A percentile compares a stretch with the other conserved stretches of the same genome.
Conservation (phyloP, 495 filamentous ascomycete genomes). For the Penicillium canescens region DNA sequence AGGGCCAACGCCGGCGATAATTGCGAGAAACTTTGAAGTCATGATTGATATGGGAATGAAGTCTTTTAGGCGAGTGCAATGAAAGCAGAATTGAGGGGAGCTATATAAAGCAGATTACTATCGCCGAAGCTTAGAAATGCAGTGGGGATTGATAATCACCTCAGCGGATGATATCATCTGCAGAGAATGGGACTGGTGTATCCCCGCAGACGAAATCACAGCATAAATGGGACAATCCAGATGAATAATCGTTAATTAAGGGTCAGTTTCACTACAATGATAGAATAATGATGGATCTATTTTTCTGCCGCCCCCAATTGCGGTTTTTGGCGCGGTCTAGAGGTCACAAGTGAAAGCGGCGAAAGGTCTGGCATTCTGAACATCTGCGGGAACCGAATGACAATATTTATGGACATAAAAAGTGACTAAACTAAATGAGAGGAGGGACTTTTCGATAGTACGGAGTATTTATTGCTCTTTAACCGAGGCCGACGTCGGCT, state of each 20-base stretch:
- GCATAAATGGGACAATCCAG: background rate
- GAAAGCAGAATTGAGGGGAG: background rate
- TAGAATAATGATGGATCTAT: too few species aligned
- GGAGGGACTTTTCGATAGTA: too few species aligned
- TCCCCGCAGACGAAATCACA: background rate
- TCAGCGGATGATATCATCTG: conserved; percentile 28
- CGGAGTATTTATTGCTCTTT: too few species aligned
- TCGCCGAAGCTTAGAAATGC: conserved; percentile 31
- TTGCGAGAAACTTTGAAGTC: conserved; percentile 55
- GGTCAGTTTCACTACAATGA: too few species aligned
- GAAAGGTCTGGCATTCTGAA: too few species aligned
- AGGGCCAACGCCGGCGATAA: conserved; percentile 74
- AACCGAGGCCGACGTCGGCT: too few species aligned
- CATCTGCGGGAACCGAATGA: too few species aligned
- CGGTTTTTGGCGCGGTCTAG: too few species aligned
- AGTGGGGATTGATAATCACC: conserved; percentile 31
- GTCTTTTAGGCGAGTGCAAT: background rate
- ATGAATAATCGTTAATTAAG: conserved; percentile 4
- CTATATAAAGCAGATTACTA: conserved; percentile 6
- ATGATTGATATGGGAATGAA: conserved; percentile 12
- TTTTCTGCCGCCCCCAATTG: too few species aligned
- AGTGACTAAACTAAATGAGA: too few species aligned
- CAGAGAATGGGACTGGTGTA: conserved; percentile 9
- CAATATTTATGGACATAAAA: too few species aligned
- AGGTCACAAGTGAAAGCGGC: too few species aligned